Evolutionary conservation across 2,329 filamentous ascomycete genomes (phyloP).

Genomic region (Rhynchosporium secalis): DNA sequence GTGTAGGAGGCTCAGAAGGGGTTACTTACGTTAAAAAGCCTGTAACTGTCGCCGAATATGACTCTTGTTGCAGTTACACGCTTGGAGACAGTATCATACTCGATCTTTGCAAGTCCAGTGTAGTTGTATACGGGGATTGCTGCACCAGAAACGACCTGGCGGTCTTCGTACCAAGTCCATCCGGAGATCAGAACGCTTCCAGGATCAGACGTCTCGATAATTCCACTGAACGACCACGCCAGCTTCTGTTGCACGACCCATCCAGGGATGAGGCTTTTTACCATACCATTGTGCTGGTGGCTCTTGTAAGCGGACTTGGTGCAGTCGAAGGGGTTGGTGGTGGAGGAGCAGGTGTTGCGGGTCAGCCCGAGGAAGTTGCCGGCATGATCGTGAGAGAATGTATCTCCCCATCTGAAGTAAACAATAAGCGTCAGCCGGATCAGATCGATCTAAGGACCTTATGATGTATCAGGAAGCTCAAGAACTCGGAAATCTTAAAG

Average conservation of each 20-base stretch:
- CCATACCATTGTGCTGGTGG: no score
- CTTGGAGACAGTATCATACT: conserved; percentile 5
- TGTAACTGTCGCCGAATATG: not conserved
- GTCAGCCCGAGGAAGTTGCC: conserved; percentile 21
- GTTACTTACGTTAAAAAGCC: conserved; percentile 3
- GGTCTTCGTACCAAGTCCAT: conserved; percentile 22
- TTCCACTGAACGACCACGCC: conserved; percentile 26
- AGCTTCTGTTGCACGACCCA: not conserved
- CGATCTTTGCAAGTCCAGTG: conserved; percentile 15
- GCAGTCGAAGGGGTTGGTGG: conserved; percentile 10
- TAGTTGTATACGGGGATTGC: conserved; percentile 6
- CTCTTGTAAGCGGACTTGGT: conserved; percentile 21
- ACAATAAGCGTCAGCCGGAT: not conserved
- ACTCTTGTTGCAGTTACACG: not conserved
- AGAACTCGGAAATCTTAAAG: no score
- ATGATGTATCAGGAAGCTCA: not conserved
- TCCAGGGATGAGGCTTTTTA: no score
- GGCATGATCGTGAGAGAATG: conserved; percentile 23
- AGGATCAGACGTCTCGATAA: conserved; percentile 9
- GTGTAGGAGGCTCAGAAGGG: not conserved
- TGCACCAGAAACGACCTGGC: not conserved
- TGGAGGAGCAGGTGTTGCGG: conserved; percentile 19
- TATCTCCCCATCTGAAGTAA: conserved; percentile 27
- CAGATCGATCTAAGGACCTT: not conserved
- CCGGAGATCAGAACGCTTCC: conserved; percentile 3